phyloP scores from a whole-genome alignment of 305 asterid species.

The Fraxinus dipetala region DNA sequence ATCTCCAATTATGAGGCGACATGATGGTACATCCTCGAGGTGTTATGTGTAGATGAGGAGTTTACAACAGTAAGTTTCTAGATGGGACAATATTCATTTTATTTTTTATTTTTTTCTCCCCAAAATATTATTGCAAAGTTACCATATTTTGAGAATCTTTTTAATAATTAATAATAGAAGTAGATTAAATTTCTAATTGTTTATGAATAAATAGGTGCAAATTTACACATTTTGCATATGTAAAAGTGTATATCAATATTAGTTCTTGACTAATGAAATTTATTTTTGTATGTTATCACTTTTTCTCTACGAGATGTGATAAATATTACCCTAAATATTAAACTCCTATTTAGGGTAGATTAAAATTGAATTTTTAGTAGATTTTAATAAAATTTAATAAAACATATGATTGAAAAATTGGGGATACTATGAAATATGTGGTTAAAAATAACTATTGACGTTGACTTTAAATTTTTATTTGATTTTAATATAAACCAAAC shows the following conservation, averaged over 20 bases:
- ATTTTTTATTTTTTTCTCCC: not conserved
- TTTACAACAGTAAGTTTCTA: conserved; percentile 22
- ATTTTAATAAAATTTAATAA: not conserved
- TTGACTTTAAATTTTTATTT: not conserved
- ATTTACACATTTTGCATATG: not conserved
- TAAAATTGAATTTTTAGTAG: not conserved
- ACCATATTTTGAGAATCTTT: not conserved
- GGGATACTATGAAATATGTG: not conserved
- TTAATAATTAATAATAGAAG: not conserved
- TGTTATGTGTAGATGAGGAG: conserved; percentile 1
- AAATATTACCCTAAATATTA: not conserved
- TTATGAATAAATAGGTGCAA: not conserved
- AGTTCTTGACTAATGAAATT: not conserved
- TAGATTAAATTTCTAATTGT: not conserved
- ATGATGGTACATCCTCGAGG: not conserved
- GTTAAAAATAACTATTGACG: not conserved
- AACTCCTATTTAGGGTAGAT: not conserved
- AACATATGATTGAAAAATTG: not conserved
- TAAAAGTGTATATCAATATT: not conserved
- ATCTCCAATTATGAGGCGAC: not conserved
- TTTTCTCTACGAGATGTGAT: not conserved
- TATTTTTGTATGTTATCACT: not conserved
- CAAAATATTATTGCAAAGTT: conserved; percentile 13
- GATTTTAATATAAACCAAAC: not conserved
- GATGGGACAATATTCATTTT: conserved; percentile 16